Conservation (phyloP, 139 green algal genomes). For the Yamagishiella unicocca region DNA sequence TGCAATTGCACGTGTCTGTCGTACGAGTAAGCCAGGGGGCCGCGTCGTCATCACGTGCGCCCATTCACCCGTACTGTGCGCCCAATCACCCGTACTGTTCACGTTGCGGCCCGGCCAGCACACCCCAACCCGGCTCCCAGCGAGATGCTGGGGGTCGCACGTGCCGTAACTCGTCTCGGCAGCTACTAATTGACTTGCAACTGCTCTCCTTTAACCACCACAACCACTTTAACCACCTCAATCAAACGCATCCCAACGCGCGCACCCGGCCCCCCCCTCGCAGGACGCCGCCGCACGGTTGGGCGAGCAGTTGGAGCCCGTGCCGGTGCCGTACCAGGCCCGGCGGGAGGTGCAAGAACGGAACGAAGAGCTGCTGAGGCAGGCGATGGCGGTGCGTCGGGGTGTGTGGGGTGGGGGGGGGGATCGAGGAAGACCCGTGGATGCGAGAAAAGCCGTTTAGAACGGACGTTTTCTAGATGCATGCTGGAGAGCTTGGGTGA, state of each 20-base stretch:
- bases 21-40: too few relatives aligned
- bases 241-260: too few relatives aligned
- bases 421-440: too few relatives aligned
- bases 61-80: too few relatives aligned
- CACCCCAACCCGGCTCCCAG: too few relatives aligned
- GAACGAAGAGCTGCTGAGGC: neutral
- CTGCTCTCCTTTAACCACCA: neutral
- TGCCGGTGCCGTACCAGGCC: constrained; percentile 36
- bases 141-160: neutral
- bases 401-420: neutral
- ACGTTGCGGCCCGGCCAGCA: too few relatives aligned
- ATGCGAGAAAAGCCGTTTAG: neutral
- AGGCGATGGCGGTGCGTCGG: neutral
- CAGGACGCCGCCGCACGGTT: constrained; percentile 25
- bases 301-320: constrained; percentile 1
- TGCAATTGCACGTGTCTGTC: too few relatives aligned
- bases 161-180: neutral
- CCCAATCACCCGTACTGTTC: too few relatives aligned
- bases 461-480: neutral
- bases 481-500: neutral
- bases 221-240: neutral
- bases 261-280: neutral
- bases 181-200: neutral
- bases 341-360: constrained; percentile 8
- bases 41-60: too few relatives aligned